phyloP scores from a whole-genome alignment of 2,329 filamentous ascomycete species.

The Stagonosporopsis tanaceti region DNA sequence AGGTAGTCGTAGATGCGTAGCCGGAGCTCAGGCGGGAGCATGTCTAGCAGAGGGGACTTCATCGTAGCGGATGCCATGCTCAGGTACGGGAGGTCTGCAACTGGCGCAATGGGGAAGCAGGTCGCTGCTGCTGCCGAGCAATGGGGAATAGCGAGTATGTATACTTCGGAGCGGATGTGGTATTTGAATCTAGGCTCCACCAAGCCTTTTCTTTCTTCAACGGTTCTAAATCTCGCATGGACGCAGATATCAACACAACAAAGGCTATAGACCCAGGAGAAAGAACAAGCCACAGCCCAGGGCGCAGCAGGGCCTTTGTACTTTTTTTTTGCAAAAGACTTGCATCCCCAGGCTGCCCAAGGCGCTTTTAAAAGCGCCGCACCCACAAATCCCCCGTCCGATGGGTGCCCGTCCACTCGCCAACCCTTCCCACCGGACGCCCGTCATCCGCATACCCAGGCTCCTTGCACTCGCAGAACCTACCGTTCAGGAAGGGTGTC shows the following conservation, averaged over 20 bases:
- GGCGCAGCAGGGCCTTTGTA: constrained; percentile 12
- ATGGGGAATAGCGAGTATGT: constrained; percentile 14
- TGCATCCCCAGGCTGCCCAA: not conserved
- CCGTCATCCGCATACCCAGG: not conserved
- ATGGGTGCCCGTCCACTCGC: constrained; percentile 7
- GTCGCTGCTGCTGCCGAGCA: constrained; percentile 5
- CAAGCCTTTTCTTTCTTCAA: constrained; percentile 22
- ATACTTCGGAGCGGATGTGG: constrained; percentile 5
- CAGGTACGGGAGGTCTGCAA: constrained; percentile 4
- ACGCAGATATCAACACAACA: not conserved
- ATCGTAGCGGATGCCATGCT: not conserved
- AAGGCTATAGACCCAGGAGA: not conserved
- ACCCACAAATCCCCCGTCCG: constrained; percentile 11
- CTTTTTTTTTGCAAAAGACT: not conserved
- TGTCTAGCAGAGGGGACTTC: constrained; percentile 25
- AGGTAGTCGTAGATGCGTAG: constrained; percentile 41
- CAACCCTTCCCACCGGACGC: constrained; percentile 12
- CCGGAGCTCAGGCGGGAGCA: constrained; percentile 43
- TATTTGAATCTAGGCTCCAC: constrained; percentile 16
- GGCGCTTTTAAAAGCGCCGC: not conserved
- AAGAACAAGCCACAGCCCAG: constrained; percentile 5
- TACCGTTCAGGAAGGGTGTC: constrained; percentile 5
- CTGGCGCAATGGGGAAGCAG: constrained; percentile 2
- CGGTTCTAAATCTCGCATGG: constrained; percentile 16
- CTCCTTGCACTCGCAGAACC: constrained; percentile 14